These are phyloP conservation scores for Collybiopsis confluens DNA, from an alignment of 768 basidiomycete genomes.

Conservation along the genomic window DNA sequence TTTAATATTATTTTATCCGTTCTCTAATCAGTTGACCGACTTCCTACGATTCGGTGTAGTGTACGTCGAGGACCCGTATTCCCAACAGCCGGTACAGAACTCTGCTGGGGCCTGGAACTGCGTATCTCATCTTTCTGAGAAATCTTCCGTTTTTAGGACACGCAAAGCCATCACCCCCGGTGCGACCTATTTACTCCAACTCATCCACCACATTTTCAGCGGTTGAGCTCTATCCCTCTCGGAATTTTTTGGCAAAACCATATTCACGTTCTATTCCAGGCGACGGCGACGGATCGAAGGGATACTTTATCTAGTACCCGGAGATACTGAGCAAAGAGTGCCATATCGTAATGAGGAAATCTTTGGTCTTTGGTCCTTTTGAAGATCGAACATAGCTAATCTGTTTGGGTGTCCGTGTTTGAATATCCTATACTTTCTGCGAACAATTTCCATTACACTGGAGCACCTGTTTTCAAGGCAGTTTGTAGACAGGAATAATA, in stretches of 20 bases:
- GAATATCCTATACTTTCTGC: too few species aligned
- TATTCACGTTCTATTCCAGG: slow-evolving; percentile 30
- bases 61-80: slow-evolving; percentile 92
- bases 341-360: slow-evolving; percentile 86
- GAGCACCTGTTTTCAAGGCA: too few species aligned
- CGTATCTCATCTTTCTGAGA: slow-evolving; percentile 25
- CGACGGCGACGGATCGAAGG: slow-evolving; percentile 87
- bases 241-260: neutral
- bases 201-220: slow-evolving; percentile 83
- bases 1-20: too few species aligned
- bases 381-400: too few species aligned
- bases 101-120: slow-evolving; percentile 91
- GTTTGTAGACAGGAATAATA: too few species aligned
- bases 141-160: slow-evolving; percentile 59
- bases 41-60: slow-evolving; percentile 97
- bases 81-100: slow-evolving; percentile 87
- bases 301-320: slow-evolving; percentile 92
- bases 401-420: slow-evolving; percentile 73
- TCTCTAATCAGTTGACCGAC: slow-evolving; percentile 59
- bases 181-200: slow-evolving; percentile 94
- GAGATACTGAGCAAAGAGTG: slow-evolving; percentile 92
- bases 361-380: slow-evolving; percentile 84
- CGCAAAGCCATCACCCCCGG: slow-evolving; percentile 95
- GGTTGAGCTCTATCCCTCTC: too few species aligned
- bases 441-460: too few species aligned